phyloP scores from a whole-genome alignment of 2,329 filamentous ascomycete species.

The Xenosphaeropsis pyriputrescens region DNA sequence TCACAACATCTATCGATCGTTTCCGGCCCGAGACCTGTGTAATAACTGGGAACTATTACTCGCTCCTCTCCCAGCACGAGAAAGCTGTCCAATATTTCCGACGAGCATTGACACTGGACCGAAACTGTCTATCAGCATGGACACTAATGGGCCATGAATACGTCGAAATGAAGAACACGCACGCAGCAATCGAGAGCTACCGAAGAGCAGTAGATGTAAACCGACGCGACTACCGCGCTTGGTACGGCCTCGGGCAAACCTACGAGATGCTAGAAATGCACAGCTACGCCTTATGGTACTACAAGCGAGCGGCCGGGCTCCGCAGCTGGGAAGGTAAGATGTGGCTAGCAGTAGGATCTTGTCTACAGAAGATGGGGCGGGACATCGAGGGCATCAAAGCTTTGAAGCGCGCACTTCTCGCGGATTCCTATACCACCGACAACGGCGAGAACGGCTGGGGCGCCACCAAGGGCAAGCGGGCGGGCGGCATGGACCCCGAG shows the following conservation, averaged over 20 bases:
- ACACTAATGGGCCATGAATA: slow-evolving; percentile 99
- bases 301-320: slow-evolving; percentile 84
- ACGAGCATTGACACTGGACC: slow-evolving; percentile 77
- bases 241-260: slow-evolving; percentile 93
- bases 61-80: slow-evolving; percentile 83
- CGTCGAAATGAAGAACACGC: slow-evolving; percentile 95
- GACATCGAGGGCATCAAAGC: slow-evolving; percentile 87
- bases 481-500: slow-evolving; percentile 61
- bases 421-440: slow-evolving; percentile 59
- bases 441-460: slow-evolving; percentile 38
- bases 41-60: slow-evolving; percentile 96
- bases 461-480: slow-evolving; percentile 22
- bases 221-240: slow-evolving; percentile 88
- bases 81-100: slow-evolving; percentile 98
- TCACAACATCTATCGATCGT: slow-evolving; percentile 83
- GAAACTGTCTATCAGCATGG: slow-evolving; percentile 87
- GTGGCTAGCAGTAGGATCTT: slow-evolving; percentile 94
- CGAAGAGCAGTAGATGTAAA: slow-evolving; percentile 92
- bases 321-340: slow-evolving; percentile 97
- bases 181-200: slow-evolving; percentile 95
- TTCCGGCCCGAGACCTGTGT: slow-evolving; percentile 96
- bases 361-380: slow-evolving; percentile 78
- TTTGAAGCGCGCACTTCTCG: slow-evolving; percentile 79
- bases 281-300: slow-evolving; percentile 93
- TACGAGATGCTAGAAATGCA: slow-evolving; percentile 98